Percentiles rank a stretch among this genome's conserved stretches.
phyloP scores from a whole-genome alignment of 2,329 filamentous ascomycete genomes.

The Ophiosphaerella narmari region DNA sequence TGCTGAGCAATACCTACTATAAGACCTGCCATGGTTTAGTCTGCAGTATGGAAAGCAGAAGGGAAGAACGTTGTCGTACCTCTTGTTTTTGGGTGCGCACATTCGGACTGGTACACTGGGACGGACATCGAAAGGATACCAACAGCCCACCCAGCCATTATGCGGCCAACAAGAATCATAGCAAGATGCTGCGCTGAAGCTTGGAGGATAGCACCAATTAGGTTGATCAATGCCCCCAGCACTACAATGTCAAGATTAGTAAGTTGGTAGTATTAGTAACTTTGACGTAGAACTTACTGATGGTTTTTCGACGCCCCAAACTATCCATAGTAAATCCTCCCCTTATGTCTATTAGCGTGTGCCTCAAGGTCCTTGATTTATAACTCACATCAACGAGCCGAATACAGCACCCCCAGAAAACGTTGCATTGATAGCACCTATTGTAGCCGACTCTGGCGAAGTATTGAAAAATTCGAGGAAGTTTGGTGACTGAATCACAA shows the following conservation, averaged over 20 bases:
- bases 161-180: conserved; percentile 64
- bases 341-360: conserved; percentile 19
- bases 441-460: conserved; percentile 53
- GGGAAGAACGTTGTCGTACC: conserved; percentile 38
- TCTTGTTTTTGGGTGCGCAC: conserved; percentile 62
- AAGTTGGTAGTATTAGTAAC: no score
- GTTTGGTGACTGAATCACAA: conserved; percentile 61
- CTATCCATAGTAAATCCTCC: conserved; percentile 64
- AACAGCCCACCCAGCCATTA: conserved; percentile 63
- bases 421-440: conserved; percentile 68
- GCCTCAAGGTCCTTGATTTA: no score
- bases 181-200: conserved; percentile 59
- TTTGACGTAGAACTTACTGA: conserved; percentile 28
- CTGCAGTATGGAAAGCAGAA: not conserved
- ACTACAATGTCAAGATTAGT: conserved; percentile 32
- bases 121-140: conserved; percentile 64
- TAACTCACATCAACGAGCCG: conserved; percentile 54
- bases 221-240: conserved; percentile 62
- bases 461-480: conserved; percentile 65
- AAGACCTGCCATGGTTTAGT: conserved; percentile 38
- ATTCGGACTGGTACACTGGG: conserved; percentile 67
- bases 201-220: conserved; percentile 64
- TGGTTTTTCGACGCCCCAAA: conserved; percentile 63
- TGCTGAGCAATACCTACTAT: conserved; percentile 63
- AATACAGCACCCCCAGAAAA: conserved; percentile 64